A percentile compares a stretch with the other conserved stretches of the same genome.
phyloP scores from a whole-genome alignment of 257 asterid species.

The Marsdenia floribunda region DNA sequence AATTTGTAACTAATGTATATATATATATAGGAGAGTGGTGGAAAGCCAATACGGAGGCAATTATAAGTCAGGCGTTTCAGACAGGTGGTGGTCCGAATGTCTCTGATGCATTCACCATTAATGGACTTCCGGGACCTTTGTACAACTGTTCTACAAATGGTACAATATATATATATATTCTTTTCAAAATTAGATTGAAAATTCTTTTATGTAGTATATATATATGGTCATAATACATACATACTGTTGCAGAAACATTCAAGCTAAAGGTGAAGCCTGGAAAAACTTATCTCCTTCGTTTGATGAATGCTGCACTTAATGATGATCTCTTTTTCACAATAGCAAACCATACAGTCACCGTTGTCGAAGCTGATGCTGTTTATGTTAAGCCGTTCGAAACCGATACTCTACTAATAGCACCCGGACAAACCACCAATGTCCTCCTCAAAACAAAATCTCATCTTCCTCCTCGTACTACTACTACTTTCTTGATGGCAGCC shows the following conservation, averaged over 20 bases:
- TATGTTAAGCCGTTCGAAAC: slow-evolving; percentile 60
- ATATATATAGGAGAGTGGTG: slow-evolving; percentile 52
- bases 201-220: too few relatives aligned
- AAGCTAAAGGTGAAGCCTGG: slow-evolving; percentile 55
- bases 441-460: slow-evolving; percentile 38
- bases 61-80: slow-evolving; percentile 43
- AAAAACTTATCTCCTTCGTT: slow-evolving; percentile 55
- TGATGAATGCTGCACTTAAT: slow-evolving; percentile 73
- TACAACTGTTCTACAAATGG: slow-evolving; percentile 56
- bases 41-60: slow-evolving; percentile 50
- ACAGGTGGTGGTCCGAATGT: slow-evolving; percentile 62
- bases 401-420: slow-evolving; percentile 30
- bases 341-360: slow-evolving; percentile 45
- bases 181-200: not conserved
- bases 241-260: slow-evolving; percentile 36
- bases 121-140: slow-evolving; percentile 54
- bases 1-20: not conserved
- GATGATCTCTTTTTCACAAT: slow-evolving; percentile 61
- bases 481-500: slow-evolving; percentile 51
- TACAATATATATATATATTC: slow-evolving; percentile 4
- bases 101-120: slow-evolving; percentile 60
- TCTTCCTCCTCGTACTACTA: slow-evolving; percentile 1
- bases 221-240: not conserved
- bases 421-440: slow-evolving; percentile 61
- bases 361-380: slow-evolving; percentile 55